Evolutionary conservation across 108 stramenopile species (phyloP), one percentile per base, ranked within the genome.

Genomic region (Epipyxis sp.): DNA sequence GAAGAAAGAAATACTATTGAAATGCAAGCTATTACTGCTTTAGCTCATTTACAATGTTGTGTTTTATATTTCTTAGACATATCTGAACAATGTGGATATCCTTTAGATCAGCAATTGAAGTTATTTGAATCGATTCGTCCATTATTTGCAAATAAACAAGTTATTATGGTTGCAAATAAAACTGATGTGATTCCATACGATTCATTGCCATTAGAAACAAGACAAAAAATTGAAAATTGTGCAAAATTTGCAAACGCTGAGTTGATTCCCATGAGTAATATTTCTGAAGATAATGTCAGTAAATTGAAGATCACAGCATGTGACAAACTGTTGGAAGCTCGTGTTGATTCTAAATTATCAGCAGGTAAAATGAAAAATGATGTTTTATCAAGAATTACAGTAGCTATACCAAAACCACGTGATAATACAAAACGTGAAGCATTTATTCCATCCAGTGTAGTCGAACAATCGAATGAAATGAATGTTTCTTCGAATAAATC

Each of bases 1-100:
- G 98, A 99, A 86, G 91, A 97, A 79, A 84, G 96, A 34, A 99
- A 99, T 83, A 97, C 96, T 40, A 99, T 99, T 88, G 98, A 99
- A 81, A 99, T 99, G 98, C 98, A 99, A 86, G 95, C 98, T 59
- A 94, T 99, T 58, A 99, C 97, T 62, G 98, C 98, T 0, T 86
- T 99, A 71, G 98, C 98, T 20, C 98, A 99, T 78, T 91, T 99
- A 82, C 93, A 93, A 50, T 97, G 94, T 84, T 91, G 92, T 68
- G 94, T 99, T 58, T 85, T 99, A 80, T 99, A 94, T 87, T 96
- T 99, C 85, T 86, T 97, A 50, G 98, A 99, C 86, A 91, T 97
- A 69, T 94, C 92, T 42, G 96, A 97, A 81, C 94, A 97, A 81
- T 99, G 98, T 88, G 98, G 98, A 25, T 97, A 93, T 87, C 91